phyloP scores from a whole-genome alignment of 83 land plant genomes.

The Picea mariana region DNA sequence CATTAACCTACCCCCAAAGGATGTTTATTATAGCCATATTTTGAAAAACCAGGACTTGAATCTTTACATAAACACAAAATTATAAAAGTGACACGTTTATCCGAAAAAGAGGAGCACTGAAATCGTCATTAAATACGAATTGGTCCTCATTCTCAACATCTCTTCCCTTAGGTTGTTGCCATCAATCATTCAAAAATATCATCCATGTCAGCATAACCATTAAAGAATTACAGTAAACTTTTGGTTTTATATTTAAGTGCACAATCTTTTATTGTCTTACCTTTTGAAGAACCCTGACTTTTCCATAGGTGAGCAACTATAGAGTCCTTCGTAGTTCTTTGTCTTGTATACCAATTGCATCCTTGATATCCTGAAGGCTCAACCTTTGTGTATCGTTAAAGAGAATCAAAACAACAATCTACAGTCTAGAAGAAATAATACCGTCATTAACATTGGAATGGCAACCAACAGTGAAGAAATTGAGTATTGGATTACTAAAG shows the following conservation, averaged over 20 bases:
- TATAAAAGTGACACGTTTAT: constrained; percentile 77
- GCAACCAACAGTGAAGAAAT: background rate
- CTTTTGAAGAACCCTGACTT: constrained; percentile 94
- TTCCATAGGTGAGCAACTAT: constrained; percentile 98
- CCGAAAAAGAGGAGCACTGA: constrained; percentile 94
- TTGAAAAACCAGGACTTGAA: background rate
- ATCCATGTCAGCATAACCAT: background rate
- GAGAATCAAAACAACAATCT: constrained; percentile 97
- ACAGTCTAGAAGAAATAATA: constrained; percentile 19
- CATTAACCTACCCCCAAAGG: constrained; percentile 70
- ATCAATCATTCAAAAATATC: background rate
- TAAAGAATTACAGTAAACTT: background rate
- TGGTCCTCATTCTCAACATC: constrained; percentile 93
- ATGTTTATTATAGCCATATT: background rate
- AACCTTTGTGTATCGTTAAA: constrained; percentile 89
- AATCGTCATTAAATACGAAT: constrained; percentile 90
- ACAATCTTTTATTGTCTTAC: constrained; percentile 23
- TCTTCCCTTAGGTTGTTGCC: constrained; percentile 92
- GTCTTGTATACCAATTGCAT: constrained; percentile 72
- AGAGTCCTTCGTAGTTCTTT: constrained; percentile 96
- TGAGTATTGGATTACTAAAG: background rate
- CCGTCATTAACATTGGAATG: constrained; percentile 3
- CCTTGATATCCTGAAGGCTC: constrained; percentile 94
- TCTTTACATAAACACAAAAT: background rate
- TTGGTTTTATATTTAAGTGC: background rate